These are phyloP conservation scores for Neurospora sp. DNA, from an alignment of 2,329 filamentous ascomycete genomes.

Conservation along the genomic window DNA sequence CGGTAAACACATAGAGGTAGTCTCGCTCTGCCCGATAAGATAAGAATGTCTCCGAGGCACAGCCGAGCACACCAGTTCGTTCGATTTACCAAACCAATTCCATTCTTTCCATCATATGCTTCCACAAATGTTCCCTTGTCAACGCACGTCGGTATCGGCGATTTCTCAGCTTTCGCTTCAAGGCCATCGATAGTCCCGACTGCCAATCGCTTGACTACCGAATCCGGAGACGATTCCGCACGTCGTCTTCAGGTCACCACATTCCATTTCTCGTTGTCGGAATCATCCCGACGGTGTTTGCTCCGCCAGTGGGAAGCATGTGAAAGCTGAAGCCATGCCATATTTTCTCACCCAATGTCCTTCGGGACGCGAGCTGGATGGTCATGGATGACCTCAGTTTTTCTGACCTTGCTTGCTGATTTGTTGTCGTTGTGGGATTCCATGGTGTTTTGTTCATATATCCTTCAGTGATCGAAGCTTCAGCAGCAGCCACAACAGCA, in stretches of 20 bases:
- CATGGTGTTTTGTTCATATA: background rate
- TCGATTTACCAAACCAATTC: background rate
- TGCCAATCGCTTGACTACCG: background rate
- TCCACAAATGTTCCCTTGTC: background rate
- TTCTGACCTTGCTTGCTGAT: background rate
- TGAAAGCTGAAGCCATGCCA: background rate
- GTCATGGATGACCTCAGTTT: background rate
- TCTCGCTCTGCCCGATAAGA: background rate
- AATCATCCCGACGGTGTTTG: background rate
- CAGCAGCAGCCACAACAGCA: background rate
- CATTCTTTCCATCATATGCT: background rate
- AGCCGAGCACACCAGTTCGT: background rate
- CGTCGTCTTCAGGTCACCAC: background rate
- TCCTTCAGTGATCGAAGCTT: background rate
- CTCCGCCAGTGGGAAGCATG: background rate
- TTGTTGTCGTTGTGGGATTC: background rate
- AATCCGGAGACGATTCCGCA: background rate
- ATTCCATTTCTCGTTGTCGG: background rate
- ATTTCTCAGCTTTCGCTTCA: background rate
- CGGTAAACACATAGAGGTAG: background rate
- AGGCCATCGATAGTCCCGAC: background rate
- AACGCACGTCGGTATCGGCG: background rate
- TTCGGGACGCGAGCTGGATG: background rate
- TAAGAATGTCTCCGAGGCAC: background rate
- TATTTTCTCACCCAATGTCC: background rate